A percentile compares a stretch with the other conserved stretches of the same genome.
Conservation (phyloP, 2,329 filamentous ascomycete species). For the Rosellinia necatrix region DNA sequence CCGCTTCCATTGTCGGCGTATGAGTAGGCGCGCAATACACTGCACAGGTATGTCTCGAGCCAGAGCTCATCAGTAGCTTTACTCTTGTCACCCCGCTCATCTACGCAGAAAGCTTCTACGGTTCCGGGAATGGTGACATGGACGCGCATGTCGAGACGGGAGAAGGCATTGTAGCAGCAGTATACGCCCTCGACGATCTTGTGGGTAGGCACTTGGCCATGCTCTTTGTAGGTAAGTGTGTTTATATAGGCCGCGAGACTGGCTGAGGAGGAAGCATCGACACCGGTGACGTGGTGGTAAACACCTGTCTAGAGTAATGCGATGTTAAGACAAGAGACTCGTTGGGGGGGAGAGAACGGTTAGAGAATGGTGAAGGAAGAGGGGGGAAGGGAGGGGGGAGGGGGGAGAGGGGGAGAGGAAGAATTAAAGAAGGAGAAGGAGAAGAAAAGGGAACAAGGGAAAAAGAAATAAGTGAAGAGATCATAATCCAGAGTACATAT, state of each 20-base stretch:
- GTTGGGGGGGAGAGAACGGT: slow-evolving; percentile 33
- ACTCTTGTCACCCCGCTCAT: slow-evolving; percentile 93
- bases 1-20: slow-evolving; percentile 96
- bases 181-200: slow-evolving; percentile 95
- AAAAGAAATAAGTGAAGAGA: no score
- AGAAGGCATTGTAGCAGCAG: slow-evolving; percentile 99
- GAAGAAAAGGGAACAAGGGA: no score
- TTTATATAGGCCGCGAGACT: slow-evolving; percentile 98
- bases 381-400: slow-evolving; percentile 34
- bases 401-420: neutral
- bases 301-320: slow-evolving; percentile 71
- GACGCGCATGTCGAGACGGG: slow-evolving; percentile 95
- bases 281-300: slow-evolving; percentile 96
- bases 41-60: slow-evolving; percentile 97
- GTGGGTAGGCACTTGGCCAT: slow-evolving; percentile 72
- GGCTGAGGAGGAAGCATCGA: slow-evolving; percentile 96
- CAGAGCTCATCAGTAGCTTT: slow-evolving; percentile 92
- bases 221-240: slow-evolving; percentile 88
- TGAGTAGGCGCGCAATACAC: slow-evolving; percentile 89
- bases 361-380: slow-evolving; percentile 3
- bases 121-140: slow-evolving; percentile 96
- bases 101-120: slow-evolving; percentile 95
- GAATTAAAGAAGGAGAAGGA: slow-evolving; percentile 42
- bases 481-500: no score
- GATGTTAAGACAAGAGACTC: slow-evolving; percentile 13